Base-by-base conservation (phyloP, 1,284 basidiomycete species). In the Moniliophthora roreri region DNA sequence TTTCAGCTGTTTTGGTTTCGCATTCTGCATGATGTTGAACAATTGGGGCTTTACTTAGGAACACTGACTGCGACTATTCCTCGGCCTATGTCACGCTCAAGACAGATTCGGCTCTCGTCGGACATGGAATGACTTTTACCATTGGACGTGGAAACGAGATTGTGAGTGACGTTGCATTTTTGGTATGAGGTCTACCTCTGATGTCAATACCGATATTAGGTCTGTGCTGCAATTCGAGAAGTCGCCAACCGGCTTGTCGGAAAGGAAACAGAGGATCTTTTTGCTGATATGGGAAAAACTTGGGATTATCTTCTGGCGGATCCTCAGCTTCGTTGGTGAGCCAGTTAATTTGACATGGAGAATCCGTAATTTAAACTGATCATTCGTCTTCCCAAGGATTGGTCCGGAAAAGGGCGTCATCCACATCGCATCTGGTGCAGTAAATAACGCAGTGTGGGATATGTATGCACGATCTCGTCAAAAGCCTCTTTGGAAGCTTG, bases 71-170 rank as follows among this genome's bases (percentile, higher is more conserved):
- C 71, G 93, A 97, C 72, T 98, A 98, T 74, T 94, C 91, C 1
- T 91, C 93, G 0, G 95, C 95, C 1, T 97, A 97, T 68, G 78
- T 97, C 44, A 82, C 84, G 8, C 76, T 98, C 52, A 75, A 83
- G 62, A 95, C 94, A 2, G 79, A 85, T 50, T 73, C 80, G 4
- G 79, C 84, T 51, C 82, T 95, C 46, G 80, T 85, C 50, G 93
- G 94, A 28, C 85, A 93, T 63, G 94, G 95, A 49, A 94, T 96
- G 94, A 95, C 95, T 11, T 97, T 97, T 69, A 96, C 94, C n/a
- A 96, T 95, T 63, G 94, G 95, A 4, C 85, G 93, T 38, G 94
- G 94, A 23, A 98, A 95, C 67, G 95, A 98, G 57, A 93, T 95
- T 62, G 93, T 86, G 65, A 62, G 74, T 62, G 3, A 36, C 13